A percentile compares a stretch with the other conserved stretches of the same genome.
Evolutionary conservation across 208 protist species (phyloP).

Genomic region (Naegleria fowleri): DNA sequence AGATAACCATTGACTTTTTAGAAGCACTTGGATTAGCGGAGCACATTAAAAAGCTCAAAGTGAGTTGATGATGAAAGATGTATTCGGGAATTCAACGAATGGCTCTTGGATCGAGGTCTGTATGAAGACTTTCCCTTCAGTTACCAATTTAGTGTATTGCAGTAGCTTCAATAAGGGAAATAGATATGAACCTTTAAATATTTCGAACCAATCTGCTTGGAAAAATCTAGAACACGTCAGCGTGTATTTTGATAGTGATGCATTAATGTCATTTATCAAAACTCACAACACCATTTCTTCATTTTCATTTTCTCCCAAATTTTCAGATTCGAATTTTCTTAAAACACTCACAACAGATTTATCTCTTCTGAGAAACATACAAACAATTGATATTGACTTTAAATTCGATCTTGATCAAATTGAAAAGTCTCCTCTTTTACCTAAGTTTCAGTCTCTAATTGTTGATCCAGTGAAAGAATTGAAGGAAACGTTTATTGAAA

Average conservation of each 20-base stretch:
- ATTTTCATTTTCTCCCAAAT: neutral
- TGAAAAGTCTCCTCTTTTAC: neutral
- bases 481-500: no score
- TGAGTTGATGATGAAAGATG: neutral
- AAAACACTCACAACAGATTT: neutral
- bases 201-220: neutral
- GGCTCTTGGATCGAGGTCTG: neutral
- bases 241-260: neutral
- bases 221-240: neutral
- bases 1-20: neutral
- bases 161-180: neutral
- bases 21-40: neutral
- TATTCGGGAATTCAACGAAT: no score
- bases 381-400: neutral
- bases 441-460: no score
- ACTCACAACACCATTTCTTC: neutral
- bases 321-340: neutral
- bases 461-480: no score
- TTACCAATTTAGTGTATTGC: neutral
- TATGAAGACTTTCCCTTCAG: neutral
- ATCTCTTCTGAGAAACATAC: neutral
- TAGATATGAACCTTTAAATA: neutral
- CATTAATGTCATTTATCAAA: neutral
- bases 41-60: neutral
- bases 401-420: neutral